Percentiles rank a stretch among this genome's conserved stretches.
phyloP scores from a whole-genome alignment of 2,329 filamentous ascomycete species.

The Penicillium sp. region DNA sequence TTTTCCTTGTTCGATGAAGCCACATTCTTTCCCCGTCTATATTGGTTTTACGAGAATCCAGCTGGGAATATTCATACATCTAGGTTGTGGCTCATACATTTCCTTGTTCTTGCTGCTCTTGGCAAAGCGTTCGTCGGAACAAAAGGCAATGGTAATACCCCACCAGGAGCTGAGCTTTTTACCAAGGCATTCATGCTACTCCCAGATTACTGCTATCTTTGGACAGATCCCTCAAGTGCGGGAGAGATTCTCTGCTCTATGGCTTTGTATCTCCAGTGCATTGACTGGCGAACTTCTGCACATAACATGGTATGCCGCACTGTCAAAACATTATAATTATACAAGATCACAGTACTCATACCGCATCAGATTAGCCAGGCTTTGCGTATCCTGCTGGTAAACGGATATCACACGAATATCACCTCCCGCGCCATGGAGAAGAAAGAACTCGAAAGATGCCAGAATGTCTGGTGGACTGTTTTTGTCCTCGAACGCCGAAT shows the following conservation, averaged over 20 bases:
- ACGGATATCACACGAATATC: background rate
- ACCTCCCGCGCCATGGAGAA: background rate
- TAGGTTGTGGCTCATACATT: background rate
- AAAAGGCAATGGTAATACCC: background rate
- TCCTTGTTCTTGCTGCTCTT: background rate
- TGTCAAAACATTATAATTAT: too few species aligned
- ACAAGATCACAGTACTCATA: too few species aligned
- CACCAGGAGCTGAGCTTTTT: background rate
- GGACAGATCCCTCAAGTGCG: background rate
- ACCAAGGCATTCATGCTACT: background rate
- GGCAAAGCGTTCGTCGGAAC: background rate
- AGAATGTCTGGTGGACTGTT: conserved; percentile 1
- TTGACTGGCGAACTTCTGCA: background rate
- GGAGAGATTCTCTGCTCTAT: background rate
- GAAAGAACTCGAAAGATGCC: background rate
- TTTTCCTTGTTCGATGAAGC: background rate
- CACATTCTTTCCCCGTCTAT: background rate
- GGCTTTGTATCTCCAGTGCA: background rate
- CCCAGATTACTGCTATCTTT: background rate
- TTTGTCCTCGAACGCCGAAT: background rate
- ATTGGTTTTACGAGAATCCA: background rate
- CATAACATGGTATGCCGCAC: background rate
- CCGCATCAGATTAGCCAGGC: background rate
- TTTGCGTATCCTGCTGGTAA: background rate
- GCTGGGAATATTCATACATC: background rate